Evolutionary conservation across 257 asterid genomes (phyloP), one percentile per base, ranked within the genome.

Genomic region (Ilex aquifolium): DNA sequence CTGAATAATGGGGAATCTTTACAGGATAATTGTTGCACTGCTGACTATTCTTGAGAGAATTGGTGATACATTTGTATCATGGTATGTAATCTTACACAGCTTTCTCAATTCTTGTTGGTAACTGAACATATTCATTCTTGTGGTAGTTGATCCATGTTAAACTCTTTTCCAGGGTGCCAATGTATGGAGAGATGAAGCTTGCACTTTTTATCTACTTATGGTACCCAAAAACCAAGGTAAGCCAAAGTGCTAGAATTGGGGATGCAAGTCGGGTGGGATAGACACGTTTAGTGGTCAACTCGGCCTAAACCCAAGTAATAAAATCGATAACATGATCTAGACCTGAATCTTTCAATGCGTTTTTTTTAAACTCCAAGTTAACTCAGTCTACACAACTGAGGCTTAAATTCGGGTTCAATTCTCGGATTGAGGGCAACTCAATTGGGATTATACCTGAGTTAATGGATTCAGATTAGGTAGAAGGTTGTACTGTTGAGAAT

Each of bases 151-250:
- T 13, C 5, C 4, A 6, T 53, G 10, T 62, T 11, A 13, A 21
- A 40, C 15, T 32, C 5, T 13, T 42, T 10, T 7, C 4, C 10
- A 93, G 99, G 99, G 15, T 93, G 73, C 99, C 99, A 32, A 84
- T 93, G 92, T 93, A 93, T 48, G 80, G 86, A 44, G 99, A 93
- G 65, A 65, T 84, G 83, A 93, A 93, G 67, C 67, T 93, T 80
- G 99, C 97, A 0, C 82, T 93, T n/a, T 87, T 87, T 75, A 90
- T 93, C 69, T 93, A 85, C 77, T 65, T 93, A 50, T 93, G 99
- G 99, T 86, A 87, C 67, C 97, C 99, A 10, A 85, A 76, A 80
- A 85, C 95, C 21, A 81, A 68, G 93, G 96, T 83, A 73, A 44
- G 56, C 5, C 42, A 4, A 36, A 36, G 7, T 36, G 27, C 42